Evolutionary conservation across 2,329 filamentous ascomycete genomes (phyloP).

Genomic region (Beauveria sp.): DNA sequence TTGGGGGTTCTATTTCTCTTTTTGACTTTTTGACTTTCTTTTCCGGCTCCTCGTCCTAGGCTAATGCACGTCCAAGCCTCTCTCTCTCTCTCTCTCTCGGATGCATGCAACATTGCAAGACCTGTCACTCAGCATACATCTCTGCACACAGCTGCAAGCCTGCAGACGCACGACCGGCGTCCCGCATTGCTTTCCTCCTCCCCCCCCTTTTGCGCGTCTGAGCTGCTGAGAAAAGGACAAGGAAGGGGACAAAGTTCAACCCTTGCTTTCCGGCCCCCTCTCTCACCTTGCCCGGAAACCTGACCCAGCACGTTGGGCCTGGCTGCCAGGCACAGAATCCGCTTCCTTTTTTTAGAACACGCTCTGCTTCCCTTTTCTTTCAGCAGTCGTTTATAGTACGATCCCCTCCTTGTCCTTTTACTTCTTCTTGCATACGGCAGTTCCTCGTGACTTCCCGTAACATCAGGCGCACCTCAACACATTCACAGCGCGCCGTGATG

Average conservation of each 20-base stretch:
- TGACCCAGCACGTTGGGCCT: slow-evolving; percentile 3
- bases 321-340: not conserved
- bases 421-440: not conserved
- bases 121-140: not conserved
- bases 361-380: not conserved
- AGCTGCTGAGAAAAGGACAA: not conserved
- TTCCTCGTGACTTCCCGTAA: no score
- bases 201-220: not conserved
- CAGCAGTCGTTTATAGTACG: not conserved
- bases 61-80: slow-evolving; percentile 3
- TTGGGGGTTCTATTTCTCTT: not conserved
- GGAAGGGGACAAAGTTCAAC: not conserved
- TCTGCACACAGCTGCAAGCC: not conserved
- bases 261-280: not conserved
- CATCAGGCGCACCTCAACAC: no score
- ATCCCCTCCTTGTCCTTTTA: not conserved
- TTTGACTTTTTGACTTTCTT: not conserved
- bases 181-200: not conserved
- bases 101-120: not conserved
- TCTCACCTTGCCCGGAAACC: not conserved
- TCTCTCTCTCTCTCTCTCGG: not conserved
- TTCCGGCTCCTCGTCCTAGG: not conserved
- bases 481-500: not conserved
- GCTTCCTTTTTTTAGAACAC: not conserved
- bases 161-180: not conserved